Percentiles rank a stretch among this genome's conserved stretches.
phyloP scores from a whole-genome alignment of 2,329 filamentous ascomycete species.

The Cladosporium phlei region DNA sequence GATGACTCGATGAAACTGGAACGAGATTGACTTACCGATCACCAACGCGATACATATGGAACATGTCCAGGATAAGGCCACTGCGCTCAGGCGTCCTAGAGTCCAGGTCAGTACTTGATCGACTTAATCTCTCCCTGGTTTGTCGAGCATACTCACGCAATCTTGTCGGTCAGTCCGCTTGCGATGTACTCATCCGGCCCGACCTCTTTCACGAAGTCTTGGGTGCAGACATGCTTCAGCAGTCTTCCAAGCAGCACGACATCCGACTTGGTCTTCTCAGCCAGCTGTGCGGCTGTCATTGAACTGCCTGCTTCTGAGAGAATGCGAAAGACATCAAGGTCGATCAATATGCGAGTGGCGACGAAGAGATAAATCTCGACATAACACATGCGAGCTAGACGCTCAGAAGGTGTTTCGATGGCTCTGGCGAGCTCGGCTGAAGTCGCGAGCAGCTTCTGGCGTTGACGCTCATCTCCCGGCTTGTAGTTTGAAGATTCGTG shows the following conservation, averaged over 20 bases:
- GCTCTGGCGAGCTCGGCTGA: not conserved
- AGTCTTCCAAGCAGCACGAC: not conserved
- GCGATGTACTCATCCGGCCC: slow-evolving; percentile 4
- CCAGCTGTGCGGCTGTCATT: not conserved
- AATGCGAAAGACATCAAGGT: not conserved
- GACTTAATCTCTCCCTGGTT: not conserved
- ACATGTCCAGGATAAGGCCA: slow-evolving; percentile 5
- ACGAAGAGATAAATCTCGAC: slow-evolving; percentile 6
- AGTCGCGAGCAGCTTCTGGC: not conserved
- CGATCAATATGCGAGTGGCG: not conserved
- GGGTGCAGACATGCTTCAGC: slow-evolving; percentile 9
- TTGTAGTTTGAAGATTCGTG: not conserved
- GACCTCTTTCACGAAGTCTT: slow-evolving; percentile 2
- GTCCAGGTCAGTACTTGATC: not conserved
- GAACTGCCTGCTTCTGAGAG: not conserved
- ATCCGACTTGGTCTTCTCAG: not conserved
- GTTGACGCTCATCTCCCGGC: not conserved
- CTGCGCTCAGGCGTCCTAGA: slow-evolving; percentile 2
- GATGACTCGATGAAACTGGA: not conserved
- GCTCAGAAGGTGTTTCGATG: slow-evolving; percentile 1
- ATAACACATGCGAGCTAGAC: slow-evolving; percentile 10
- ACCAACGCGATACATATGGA: not conserved
- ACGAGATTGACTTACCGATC: not conserved
- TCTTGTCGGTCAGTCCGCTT: slow-evolving; percentile 2
- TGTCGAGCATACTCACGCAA: not conserved